A percentile compares a stretch with the other conserved stretches of the same genome.
Evolutionary conservation across 2,329 filamentous ascomycete species (phyloP).

Genomic region (Ophiostoma quercus): DNA sequence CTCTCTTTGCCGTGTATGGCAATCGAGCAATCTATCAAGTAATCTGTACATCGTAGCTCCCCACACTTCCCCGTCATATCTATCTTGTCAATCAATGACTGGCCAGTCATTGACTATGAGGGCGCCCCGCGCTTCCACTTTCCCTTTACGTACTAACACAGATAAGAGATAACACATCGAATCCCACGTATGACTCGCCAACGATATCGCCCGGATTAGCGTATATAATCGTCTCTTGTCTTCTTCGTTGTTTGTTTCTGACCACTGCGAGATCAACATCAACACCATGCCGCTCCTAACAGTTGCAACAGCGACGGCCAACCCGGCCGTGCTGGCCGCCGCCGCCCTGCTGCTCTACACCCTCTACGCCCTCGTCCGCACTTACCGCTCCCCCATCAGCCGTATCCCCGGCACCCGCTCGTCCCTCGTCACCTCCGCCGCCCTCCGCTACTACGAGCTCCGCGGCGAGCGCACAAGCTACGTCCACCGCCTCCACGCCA

Average conservation of each 20-base stretch:
- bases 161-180: background rate
- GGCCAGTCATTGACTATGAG: no score
- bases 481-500: constrained; percentile 50
- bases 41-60: background rate
- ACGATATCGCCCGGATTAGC: constrained; percentile 3
- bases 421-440: constrained; percentile 47
- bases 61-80: background rate
- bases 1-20: background rate
- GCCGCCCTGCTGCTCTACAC: constrained; percentile 17
- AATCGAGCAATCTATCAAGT: background rate
- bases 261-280: background rate
- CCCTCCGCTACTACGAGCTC: constrained; percentile 54
- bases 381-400: constrained; percentile 34
- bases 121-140: constrained; percentile 10
- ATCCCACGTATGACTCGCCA: background rate
- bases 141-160: constrained; percentile 13
- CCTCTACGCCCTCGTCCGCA: constrained; percentile 21
- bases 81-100: no score
- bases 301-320: background rate
- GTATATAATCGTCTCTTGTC: background rate
- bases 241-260: background rate
- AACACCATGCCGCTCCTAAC: background rate
- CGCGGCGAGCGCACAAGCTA: constrained; percentile 48
- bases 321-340: background rate
- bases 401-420: constrained; percentile 45